phyloP scores from a whole-genome alignment of 305 asterid species.

The Withania somnifera region DNA sequence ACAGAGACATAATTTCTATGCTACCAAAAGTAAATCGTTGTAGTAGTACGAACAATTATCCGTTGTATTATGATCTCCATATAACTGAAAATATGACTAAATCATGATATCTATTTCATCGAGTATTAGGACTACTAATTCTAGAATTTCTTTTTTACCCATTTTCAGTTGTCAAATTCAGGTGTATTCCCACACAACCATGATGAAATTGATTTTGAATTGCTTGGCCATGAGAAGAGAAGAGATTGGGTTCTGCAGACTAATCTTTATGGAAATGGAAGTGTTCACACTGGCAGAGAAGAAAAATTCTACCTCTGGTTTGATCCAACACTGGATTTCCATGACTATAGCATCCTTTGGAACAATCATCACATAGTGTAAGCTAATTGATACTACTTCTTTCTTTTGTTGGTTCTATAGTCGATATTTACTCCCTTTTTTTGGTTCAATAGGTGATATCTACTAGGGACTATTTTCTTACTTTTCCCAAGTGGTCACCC shows the following conservation, averaged over 20 bases:
- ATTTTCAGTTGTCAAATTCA: conserved; percentile 57
- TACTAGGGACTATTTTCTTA: not conserved
- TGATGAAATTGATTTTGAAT: conserved; percentile 69
- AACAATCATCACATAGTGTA: conserved; percentile 67
- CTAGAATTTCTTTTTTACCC: no score
- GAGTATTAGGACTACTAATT: not conserved
- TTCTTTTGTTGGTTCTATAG: no score
- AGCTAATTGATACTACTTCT: not conserved
- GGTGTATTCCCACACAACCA: conserved; percentile 62
- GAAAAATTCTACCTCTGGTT: conserved; percentile 90
- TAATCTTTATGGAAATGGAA: conserved; percentile 86
- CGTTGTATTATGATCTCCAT: no score
- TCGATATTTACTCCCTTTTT: no score
- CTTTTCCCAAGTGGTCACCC: not conserved
- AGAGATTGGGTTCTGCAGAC: conserved; percentile 81
- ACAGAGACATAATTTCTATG: no score
- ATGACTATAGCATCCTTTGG: conserved; percentile 75
- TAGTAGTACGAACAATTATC: no score
- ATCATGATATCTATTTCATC: not conserved
- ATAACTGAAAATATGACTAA: not conserved
- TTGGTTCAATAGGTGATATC: no score
- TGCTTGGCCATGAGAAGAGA: conserved; percentile 74
- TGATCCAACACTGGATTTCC: conserved; percentile 58
- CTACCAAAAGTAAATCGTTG: no score
- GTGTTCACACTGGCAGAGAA: conserved; percentile 71